Base-by-base conservation (phyloP, 768 basidiomycete genomes). In the Amanita inopinata region DNA sequence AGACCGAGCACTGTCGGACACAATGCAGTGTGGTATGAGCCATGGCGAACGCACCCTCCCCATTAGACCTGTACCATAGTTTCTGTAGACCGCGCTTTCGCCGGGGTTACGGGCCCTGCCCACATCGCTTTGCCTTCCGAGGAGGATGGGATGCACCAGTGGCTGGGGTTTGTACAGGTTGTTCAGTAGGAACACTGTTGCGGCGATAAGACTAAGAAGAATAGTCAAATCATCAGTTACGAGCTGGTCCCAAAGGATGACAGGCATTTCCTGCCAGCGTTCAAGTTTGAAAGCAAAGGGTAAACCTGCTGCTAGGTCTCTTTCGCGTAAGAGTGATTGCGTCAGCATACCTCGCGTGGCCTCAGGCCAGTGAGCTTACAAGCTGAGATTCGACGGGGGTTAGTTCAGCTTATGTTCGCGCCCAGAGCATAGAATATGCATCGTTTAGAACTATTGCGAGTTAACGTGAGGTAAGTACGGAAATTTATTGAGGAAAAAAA, bases 81-180 rank as follows among this genome's bases (percentile, higher is more conserved):
- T 90, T 53, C 93, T 76, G 60, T 93, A 94, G 11, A 92, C 67
- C 0, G 89, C 87, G 52, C 87, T 91, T 63, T 93, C 85, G 5
- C 74, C 70, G 9, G 83, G 71, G 54, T 87, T 80, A 40, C 92
- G 69, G 3, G 92, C 87, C 38, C 81, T 71, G 9, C 80, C 81
- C 19, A 83, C 83, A 58, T 96, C 93, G 52, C 88, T 89, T 69
- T 97, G 92, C 38, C 90, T 69, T 5, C 92, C 91, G 1, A 97
- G 73, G 6, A 94, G 71, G 50, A 97, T 84, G n/a, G 92, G 92
- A 54, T 96, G 92, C 0, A 93, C 90, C 32, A 93, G 74, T 2
- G 83, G 80, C 51, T 84, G 83, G 3, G 83, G 84, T 51, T 74
- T 85, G 63, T 87, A 85, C 47, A 86, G 64, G 56, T 78, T 87